Conservation (phyloP, 2,329 filamentous ascomycete species). For the Ophiostoma pallidulum region DNA sequence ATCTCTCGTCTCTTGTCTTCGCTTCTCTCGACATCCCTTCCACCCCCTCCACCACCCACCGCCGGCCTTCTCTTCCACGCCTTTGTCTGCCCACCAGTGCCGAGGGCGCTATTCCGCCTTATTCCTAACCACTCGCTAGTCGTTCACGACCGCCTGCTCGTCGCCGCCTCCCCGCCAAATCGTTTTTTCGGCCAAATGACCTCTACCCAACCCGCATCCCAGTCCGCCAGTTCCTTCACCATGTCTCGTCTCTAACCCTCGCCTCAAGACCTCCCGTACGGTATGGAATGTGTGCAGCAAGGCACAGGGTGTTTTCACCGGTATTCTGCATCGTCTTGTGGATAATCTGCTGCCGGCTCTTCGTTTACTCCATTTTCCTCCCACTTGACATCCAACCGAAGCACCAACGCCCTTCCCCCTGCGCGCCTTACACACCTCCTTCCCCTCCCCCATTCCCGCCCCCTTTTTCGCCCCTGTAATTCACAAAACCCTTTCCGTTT, state of each 20-base stretch:
- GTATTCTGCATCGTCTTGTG: background rate
- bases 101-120: constrained; percentile 10
- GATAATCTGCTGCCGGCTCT: background rate
- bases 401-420: too few species aligned
- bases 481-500: background rate
- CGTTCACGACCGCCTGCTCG: background rate
- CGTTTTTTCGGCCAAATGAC: too few species aligned
- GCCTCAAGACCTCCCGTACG: background rate
- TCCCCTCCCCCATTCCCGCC: too few species aligned
- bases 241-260: constrained; percentile 4
- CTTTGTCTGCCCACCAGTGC: constrained; percentile 7
- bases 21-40: too few species aligned
- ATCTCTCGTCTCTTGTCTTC: background rate
- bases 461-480: too few species aligned
- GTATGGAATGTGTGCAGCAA: background rate
- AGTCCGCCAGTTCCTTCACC: background rate
- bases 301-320: background rate
- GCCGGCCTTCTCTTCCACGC: background rate
- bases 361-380: too few species aligned
- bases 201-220: background rate
- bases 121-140: background rate
- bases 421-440: background rate
- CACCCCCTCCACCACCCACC: too few species aligned
- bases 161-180: too few species aligned
- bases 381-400: too few species aligned